Evolutionary conservation across 495 filamentous ascomycete species (phyloP).

Genomic region (Aspergillus coremiiformis): DNA sequence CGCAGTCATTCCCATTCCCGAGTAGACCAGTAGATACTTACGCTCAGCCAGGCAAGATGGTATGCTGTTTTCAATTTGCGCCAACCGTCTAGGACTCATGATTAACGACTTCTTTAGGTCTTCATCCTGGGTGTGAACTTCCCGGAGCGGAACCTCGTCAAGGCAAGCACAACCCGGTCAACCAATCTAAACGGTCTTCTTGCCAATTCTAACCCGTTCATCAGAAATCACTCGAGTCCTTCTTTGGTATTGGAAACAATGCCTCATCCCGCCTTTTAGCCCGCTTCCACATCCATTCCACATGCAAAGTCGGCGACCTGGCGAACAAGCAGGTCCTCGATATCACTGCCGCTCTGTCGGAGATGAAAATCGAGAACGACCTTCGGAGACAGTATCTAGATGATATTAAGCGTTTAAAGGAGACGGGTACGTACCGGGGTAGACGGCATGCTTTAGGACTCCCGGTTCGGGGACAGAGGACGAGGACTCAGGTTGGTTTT

Average conservation of each 20-base stretch:
- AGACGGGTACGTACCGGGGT: conserved; percentile 87
- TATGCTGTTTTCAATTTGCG: conserved; percentile 5
- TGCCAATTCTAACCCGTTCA: conserved; percentile 12
- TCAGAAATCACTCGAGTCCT: conserved; percentile 75
- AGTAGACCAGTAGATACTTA: background rate
- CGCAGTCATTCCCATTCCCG: background rate
- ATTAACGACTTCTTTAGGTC: conserved; percentile 43
- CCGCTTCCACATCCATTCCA: conserved; percentile 77
- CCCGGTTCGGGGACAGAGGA: conserved; percentile 82
- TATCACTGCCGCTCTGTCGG: conserved; percentile 74
- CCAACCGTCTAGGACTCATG: background rate
- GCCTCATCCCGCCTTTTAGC: conserved; percentile 69
- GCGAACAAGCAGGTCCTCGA: conserved; percentile 64
- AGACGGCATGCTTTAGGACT: conserved; percentile 82
- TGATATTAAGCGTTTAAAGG: conserved; percentile 77
- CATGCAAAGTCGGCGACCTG: conserved; percentile 64
- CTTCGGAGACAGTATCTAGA: conserved; percentile 66
- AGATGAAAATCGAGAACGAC: conserved; percentile 93
- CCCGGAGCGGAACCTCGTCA: conserved; percentile 70
- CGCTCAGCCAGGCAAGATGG: conserved; percentile 26
- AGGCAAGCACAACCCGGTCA: conserved; percentile 46
- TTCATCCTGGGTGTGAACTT: conserved; percentile 83
- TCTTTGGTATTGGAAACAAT: conserved; percentile 81
- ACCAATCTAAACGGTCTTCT: conserved; percentile 2
- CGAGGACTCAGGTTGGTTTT: conserved; percentile 63